Evolutionary conservation across 176 grass and related monocot genomes (phyloP).

Genomic region (Alopecurus myosuroides): DNA sequence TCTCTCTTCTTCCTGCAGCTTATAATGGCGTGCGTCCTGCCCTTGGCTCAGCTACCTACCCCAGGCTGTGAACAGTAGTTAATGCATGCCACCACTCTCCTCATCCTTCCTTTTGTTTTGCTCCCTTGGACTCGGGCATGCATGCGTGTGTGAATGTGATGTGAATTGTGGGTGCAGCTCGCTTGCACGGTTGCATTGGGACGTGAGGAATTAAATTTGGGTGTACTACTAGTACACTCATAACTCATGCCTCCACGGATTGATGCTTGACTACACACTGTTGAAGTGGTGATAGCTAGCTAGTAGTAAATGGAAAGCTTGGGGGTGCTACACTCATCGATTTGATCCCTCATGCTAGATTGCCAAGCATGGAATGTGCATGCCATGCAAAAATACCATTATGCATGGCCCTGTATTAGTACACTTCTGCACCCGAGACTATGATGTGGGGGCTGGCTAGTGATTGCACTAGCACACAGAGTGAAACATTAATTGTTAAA

Average conservation of each 20-base stretch:
- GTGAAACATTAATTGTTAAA: too few relatives aligned
- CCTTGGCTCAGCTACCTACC: slow-evolving; percentile 30
- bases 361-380: not conserved
- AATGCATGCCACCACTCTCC: slow-evolving; percentile 25
- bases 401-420: not conserved
- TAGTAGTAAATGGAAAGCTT: not conserved
- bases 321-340: not conserved
- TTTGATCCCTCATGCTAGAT: not conserved
- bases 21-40: slow-evolving; percentile 33
- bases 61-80: slow-evolving; percentile 10
- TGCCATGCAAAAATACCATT: not conserved
- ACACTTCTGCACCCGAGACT: not conserved
- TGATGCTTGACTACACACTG: not conserved
- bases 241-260: not conserved
- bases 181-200: not conserved
- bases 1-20: not conserved
- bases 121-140: slow-evolving; percentile 37
- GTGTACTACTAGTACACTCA: not conserved
- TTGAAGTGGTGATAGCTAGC: not conserved
- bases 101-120: slow-evolving; percentile 46
- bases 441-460: not conserved
- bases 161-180: not conserved
- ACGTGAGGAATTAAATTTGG: not conserved
- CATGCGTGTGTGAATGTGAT: slow-evolving; percentile 16
- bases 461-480: not conserved